phyloP scores from a whole-genome alignment of 768 basidiomycete species.

The Ephemerocybe angulata region DNA sequence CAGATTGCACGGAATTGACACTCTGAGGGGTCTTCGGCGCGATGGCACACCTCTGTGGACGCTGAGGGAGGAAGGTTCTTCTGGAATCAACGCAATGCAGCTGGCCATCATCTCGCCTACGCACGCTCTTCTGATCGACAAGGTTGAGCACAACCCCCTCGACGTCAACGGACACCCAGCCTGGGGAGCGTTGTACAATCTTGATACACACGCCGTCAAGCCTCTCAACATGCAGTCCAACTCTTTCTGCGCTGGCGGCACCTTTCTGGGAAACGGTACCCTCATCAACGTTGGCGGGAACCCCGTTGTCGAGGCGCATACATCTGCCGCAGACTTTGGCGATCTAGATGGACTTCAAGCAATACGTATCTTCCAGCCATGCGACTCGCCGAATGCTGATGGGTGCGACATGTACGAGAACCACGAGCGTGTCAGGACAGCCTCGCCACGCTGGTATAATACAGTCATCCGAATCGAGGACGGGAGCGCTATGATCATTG shows the following conservation, averaged over 20 bases:
- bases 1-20: background rate
- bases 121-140: constrained; percentile 75
- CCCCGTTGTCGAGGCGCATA: constrained; percentile 62
- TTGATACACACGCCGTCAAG: constrained; percentile 56
- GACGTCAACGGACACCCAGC: constrained; percentile 72
- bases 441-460: constrained; percentile 79
- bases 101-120: constrained; percentile 61
- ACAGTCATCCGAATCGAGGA: constrained; percentile 66
- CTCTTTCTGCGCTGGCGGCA: constrained; percentile 84
- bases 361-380: constrained; percentile 69
- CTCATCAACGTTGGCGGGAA: constrained; percentile 80
- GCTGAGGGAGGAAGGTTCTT: constrained; percentile 60
- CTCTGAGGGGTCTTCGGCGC: background rate
- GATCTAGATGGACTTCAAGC: constrained; percentile 72
- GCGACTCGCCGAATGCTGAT: constrained; percentile 42
- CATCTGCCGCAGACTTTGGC: constrained; percentile 70
- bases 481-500: constrained; percentile 81
- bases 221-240: constrained; percentile 70
- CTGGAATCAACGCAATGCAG: constrained; percentile 80
- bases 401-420: constrained; percentile 65
- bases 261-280: constrained; percentile 74
- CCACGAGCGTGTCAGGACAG: constrained; percentile 62
- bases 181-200: constrained; percentile 74
- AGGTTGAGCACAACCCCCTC: constrained; percentile 82
- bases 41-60: constrained; percentile 41